Evolutionary conservation across 225 moss, liverwort and hornwort species (phyloP).

Genomic region (Sphagnum tenellum): DNA sequence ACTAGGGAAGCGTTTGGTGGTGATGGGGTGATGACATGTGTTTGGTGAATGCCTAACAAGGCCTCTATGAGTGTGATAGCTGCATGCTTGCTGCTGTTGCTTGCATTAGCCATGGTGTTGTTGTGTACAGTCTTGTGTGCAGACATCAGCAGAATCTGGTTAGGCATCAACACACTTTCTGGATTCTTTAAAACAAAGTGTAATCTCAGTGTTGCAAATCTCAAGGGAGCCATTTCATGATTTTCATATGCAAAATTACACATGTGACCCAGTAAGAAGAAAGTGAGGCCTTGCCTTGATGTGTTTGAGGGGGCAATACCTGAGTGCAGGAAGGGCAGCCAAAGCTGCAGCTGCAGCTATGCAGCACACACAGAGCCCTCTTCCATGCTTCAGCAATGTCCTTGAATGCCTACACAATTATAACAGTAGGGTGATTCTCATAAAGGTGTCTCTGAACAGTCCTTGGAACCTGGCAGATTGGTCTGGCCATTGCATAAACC

Average conservation of each 20-base stretch:
- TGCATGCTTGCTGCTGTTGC: conserved; percentile 45
- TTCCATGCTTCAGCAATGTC: conserved; percentile 37
- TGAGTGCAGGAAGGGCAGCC: conserved; percentile 53
- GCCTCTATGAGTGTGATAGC: conserved; percentile 29
- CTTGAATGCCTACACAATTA: conserved; percentile 29
- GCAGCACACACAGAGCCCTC: conserved; percentile 34
- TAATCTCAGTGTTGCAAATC: neutral
- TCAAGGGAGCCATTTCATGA: neutral
- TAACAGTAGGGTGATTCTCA: neutral
- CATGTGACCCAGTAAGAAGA: neutral
- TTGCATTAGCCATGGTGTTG: conserved; percentile 13
- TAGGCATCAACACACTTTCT: neutral
- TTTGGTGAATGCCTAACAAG: conserved; percentile 26
- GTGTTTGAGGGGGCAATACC: conserved; percentile 10
- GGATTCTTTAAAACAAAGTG: neutral
- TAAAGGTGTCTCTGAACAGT: too few species aligned
- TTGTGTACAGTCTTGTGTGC: conserved; percentile 33
- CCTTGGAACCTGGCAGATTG: neutral
- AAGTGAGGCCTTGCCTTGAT: neutral
- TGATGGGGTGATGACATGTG: neutral
- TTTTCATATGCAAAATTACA: neutral
- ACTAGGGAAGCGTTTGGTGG: too few species aligned
- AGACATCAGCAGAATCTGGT: neutral
- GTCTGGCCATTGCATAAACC: neutral
- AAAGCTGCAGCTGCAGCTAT: conserved; percentile 38